Evolutionary conservation across 2,329 filamentous ascomycete genomes (phyloP).

Genomic region (Hortaea sp.): DNA sequence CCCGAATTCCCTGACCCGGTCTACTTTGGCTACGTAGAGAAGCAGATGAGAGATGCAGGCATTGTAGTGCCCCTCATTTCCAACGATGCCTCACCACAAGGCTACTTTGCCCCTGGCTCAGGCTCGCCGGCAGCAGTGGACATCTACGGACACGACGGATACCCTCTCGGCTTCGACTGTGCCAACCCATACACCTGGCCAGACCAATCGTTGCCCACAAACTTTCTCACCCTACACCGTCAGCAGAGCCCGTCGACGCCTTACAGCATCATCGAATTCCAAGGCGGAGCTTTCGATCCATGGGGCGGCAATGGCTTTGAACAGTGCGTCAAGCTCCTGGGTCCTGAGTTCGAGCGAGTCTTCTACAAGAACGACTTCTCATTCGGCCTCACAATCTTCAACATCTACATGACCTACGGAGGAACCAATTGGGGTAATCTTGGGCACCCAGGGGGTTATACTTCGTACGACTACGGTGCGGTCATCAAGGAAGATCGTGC

Average conservation of each 20-base stretch:
- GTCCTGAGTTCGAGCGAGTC: slow-evolving; percentile 65
- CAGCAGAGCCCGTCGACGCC: slow-evolving; percentile 55
- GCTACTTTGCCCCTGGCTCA: slow-evolving; percentile 55
- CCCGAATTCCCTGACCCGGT: slow-evolving; percentile 51
- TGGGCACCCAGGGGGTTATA: slow-evolving; percentile 53
- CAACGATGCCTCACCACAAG: slow-evolving; percentile 57
- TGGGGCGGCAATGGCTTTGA: slow-evolving; percentile 65
- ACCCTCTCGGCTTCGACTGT: slow-evolving; percentile 51
- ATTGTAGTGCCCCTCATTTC: slow-evolving; percentile 65
- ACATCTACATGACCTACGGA: slow-evolving; percentile 68
- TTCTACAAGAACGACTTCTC: slow-evolving; percentile 54
- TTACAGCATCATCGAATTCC: slow-evolving; percentile 51
- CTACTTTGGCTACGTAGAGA: slow-evolving; percentile 62
- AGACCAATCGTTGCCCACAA: slow-evolving; percentile 43
- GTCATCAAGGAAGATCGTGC: slow-evolving; percentile 60
- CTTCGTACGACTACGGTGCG: slow-evolving; percentile 51
- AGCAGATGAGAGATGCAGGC: slow-evolving; percentile 57
- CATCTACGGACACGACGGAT: slow-evolving; percentile 59
- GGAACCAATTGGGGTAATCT: slow-evolving; percentile 80
- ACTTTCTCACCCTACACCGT: slow-evolving; percentile 45
- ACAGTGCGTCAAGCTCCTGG: slow-evolving; percentile 55
- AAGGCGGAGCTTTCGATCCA: slow-evolving; percentile 51
- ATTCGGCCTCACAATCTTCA: slow-evolving; percentile 54
- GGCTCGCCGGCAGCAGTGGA: slow-evolving; percentile 39
- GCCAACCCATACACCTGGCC: slow-evolving; percentile 55